phyloP scores from a whole-genome alignment of 163 green algal species.

The Scenedesmus sp. region DNA sequence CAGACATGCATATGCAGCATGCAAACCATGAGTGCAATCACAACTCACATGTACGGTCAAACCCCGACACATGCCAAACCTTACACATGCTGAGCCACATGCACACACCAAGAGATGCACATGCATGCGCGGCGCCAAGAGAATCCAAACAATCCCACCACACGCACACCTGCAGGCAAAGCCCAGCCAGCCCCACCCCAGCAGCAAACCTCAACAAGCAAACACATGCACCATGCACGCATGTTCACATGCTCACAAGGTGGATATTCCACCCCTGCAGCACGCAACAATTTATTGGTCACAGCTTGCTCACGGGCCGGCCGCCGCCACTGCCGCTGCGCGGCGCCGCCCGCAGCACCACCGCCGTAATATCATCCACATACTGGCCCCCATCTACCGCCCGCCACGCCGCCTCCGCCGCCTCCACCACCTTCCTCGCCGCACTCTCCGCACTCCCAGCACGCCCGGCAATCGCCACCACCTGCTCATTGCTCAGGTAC shows the following conservation, averaged over 20 bases:
- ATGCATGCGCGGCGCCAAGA: neutral
- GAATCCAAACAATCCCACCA: no score
- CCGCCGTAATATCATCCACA: slow-evolving; percentile 65
- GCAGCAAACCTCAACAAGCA: neutral
- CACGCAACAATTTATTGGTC: neutral
- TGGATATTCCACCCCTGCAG: neutral
- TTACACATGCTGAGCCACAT: neutral
- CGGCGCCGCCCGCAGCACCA: slow-evolving; percentile 47
- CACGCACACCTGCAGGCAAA: neutral
- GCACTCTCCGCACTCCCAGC: neutral
- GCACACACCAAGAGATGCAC: neutral
- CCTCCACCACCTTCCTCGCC: slow-evolving; percentile 46
- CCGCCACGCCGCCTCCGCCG: slow-evolving; percentile 52
- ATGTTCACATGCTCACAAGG: neutral
- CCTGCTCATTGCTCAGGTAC: slow-evolving; percentile 61
- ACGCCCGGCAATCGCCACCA: neutral
- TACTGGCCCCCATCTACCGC: slow-evolving; percentile 55
- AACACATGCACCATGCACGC: neutral
- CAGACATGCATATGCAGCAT: neutral
- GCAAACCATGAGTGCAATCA: no score
- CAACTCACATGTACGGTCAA: neutral
- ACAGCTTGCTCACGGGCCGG: neutral
- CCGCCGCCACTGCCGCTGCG: neutral
- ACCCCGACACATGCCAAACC: neutral
- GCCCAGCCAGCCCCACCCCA: neutral